Evolutionary conservation across 2,329 filamentous ascomycete genomes (phyloP).

Genomic region (Scedosporium minutisporum): DNA sequence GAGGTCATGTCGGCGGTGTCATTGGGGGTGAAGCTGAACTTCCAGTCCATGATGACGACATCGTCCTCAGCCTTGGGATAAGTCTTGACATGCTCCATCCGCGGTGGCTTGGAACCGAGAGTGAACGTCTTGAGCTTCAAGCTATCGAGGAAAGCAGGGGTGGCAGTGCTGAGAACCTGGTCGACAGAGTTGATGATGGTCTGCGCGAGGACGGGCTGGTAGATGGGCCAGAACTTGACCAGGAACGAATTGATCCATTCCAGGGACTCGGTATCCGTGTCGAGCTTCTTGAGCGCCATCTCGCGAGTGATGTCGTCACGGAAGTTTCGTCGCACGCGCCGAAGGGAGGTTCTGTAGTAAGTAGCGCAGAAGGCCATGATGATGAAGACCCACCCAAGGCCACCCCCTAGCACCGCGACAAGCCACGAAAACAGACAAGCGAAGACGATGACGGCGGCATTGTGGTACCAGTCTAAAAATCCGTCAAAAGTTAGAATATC

Average conservation of each 20-base stretch:
- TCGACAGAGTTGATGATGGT: conserved; percentile 92
- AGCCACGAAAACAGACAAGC: conserved; percentile 87
- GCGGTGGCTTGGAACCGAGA: conserved; percentile 86
- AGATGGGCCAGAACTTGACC: conserved; percentile 99
- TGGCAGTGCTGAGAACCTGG: conserved; percentile 87
- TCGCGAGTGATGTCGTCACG: conserved; percentile 88
- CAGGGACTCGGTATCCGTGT: conserved; percentile 82
- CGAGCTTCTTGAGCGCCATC: conserved; percentile 74
- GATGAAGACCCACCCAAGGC: conserved; percentile 85
- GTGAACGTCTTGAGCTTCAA: conserved; percentile 89
- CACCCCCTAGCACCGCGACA: conserved; percentile 78
- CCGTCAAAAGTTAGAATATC: not conserved
- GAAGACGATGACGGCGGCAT: conserved; percentile 87
- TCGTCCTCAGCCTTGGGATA: conserved; percentile 95
- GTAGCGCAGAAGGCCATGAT: conserved; percentile 88
- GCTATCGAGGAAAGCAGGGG: conserved; percentile 86
- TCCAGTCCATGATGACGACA: conserved; percentile 98
- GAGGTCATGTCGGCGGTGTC: conserved; percentile 86
- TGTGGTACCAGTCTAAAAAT: conserved; percentile 86
- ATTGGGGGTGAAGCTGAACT: conserved; percentile 97
- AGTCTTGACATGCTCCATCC: conserved; percentile 95
- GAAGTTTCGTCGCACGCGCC: conserved; percentile 89
- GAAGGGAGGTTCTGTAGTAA: conserved; percentile 92
- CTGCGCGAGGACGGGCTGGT: conserved; percentile 84
- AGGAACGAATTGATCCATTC: conserved; percentile 99